Conservation (phyloP, 352 stramenopile species). For the Pythium chondricola region DNA sequence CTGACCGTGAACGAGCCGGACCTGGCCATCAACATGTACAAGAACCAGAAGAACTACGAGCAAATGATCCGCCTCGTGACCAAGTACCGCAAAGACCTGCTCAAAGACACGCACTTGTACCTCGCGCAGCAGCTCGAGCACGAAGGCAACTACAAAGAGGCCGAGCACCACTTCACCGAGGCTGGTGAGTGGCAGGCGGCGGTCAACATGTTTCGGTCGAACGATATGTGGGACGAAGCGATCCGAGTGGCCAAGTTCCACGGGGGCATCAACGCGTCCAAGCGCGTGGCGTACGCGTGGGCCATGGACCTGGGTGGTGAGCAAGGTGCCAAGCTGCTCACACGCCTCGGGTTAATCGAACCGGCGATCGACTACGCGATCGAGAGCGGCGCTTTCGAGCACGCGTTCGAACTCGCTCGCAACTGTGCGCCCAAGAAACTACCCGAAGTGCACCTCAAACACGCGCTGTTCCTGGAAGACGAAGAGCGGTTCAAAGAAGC, state of each 20-base stretch:
- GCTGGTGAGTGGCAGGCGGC: constrained; percentile 89
- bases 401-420: constrained; percentile 89
- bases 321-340: constrained; percentile 88
- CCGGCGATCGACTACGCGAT: constrained; percentile 92
- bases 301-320: constrained; percentile 88
- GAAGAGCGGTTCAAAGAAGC: constrained; percentile 92
- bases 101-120: constrained; percentile 92
- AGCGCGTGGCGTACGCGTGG: constrained; percentile 92
- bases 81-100: constrained; percentile 90
- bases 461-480: constrained; percentile 91
- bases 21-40: constrained; percentile 96
- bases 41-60: constrained; percentile 94
- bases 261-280: constrained; percentile 87
- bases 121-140: constrained; percentile 91
- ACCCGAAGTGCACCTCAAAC: constrained; percentile 90
- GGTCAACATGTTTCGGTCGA: constrained; percentile 94
- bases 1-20: constrained; percentile 90
- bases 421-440: constrained; percentile 85
- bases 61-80: constrained; percentile 93
- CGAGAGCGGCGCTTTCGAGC: constrained; percentile 88
- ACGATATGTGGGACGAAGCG: constrained; percentile 94
- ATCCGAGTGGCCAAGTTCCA: constrained; percentile 93
- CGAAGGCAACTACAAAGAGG: constrained; percentile 89
- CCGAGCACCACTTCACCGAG: constrained; percentile 91
- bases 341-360: constrained; percentile 88